Base-by-base conservation (phyloP, 441 rosid genomes). In the Adansonia rubrostipa region DNA sequence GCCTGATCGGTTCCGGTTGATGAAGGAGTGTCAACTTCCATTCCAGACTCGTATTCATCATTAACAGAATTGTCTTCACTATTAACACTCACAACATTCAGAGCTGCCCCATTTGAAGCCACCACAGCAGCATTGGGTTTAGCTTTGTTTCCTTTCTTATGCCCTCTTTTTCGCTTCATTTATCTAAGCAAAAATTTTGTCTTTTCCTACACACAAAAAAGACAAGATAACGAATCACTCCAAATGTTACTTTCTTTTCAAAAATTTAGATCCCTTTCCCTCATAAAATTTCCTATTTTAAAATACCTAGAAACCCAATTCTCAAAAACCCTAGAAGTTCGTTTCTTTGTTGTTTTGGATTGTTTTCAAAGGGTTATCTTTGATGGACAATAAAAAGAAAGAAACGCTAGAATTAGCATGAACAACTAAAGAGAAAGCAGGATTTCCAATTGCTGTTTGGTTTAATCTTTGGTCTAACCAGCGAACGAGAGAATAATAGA, bases 101-200 rank as follows among this genome's bases (percentile, higher is more conserved):
- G 82, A n/a, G 79, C 74, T 13, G 81, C 85, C 80, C 84, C 93
- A 44, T 22, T 84, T 14, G 86, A 77, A 28, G 78, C 81, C 17
- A 68, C 77, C 48, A 28, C 73, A 2, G 78, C 61, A 17, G 81
- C 69, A 0, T 79, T 69, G 57, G 79, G 73, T 73, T 89, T 91
- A 20, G 86, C 77, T 71, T 87, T 91, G 13, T 87, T 93, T 3
- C 92, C 91, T 82, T 93, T 92, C 90, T 90, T 94, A 76, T 92
- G 90, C 60, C 93, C 96, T 71, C 93, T 82, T 86, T 93, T 96
- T 67, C 99, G 86, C 90, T 96, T 96, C 98, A 94, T 96, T 56
- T 6, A 48, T 86, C 78, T 36, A 48, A 71, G 57, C 60, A 75
- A 63, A 22, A 77, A 63, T 5, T 63, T 19, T 48, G 68, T 71